Evolutionary conservation across 768 basidiomycete species (phyloP), one percentile per base, ranked within the genome.

Genomic region (Russula earlei): DNA sequence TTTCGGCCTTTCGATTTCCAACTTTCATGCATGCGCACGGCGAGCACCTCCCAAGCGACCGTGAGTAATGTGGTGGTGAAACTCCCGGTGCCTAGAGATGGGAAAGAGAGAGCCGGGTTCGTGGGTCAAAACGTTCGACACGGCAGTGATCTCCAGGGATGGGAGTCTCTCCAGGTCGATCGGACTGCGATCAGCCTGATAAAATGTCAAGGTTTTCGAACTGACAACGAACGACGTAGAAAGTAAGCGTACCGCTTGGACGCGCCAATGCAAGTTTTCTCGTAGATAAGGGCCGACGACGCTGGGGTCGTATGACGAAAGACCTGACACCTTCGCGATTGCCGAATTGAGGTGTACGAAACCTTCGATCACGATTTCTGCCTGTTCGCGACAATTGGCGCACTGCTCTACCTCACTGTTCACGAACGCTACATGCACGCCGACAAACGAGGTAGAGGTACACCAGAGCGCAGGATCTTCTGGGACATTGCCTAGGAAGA

Each of bases 401-500:
- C 77, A 77, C 9, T 65, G 66, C 7, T 66, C 68, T 19, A 66
- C 49, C 33, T 51, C 31, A 46, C 59, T 64, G 52, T 71, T 74
- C 33, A 74, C 75, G 60, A 79, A 79, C 22, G 70, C 72, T 54
- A 69, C 64, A 63, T 75, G 72, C 1, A 72, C 65, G n/a, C 76
- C 79, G 37, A 77, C 74, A 58, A 72, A 73, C 51, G 67, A 64
- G 4, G 66, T 57, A 55, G 67, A 64, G 7, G 61, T 54, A 42
- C 62, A 66, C 76, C 77, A 78, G 15, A 72, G 58, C 10, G 56
- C 55, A 7, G 70, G 65, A 49, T 77, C 69, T 20, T 64, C 67
- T 14, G 73, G 73, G 15, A 72, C 71, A 4, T 55, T 57, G 2
- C 76, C 78, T 6, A 81, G 65, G 74, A 80, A 80, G 49, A 81